Evolutionary conservation across 1,139 yeast genomes (phyloP), one percentile per base, ranked within the genome.

Genomic region (Protomyces arabidopsidicola): DNA sequence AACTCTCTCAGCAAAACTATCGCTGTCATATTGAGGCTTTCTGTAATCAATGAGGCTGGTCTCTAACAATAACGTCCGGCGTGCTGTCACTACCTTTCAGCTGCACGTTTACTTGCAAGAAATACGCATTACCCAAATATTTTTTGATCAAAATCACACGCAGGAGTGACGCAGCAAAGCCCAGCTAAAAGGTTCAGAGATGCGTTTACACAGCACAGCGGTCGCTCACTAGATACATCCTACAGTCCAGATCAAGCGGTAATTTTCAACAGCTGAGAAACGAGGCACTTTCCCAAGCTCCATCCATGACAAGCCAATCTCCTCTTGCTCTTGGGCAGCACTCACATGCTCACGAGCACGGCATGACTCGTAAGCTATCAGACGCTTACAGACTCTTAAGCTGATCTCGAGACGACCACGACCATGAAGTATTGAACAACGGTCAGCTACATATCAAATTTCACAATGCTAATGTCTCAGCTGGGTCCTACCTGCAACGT

Each of bases 401-500:
- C 42, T 14, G 42, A 36, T 14, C 9, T 36, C 42, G 42, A 42
- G 48, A 58, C 24, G 62, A 56, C n/a, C 62, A 58, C 53, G 42
- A 54, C n/a, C 62, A 58, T 22, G 62, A 58, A 39, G 52, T 51
- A 35, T 38, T 58, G 56, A 56, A 58, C 20, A 51, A 42, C 31
- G 22, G 48, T 42, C 16, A 16, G 48, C 12, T 16, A n/a, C 6
- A 16, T 1, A 10, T 2, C 24, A 1, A 2, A 6, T 10, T 16
- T 4, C 2, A 8, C 22, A 12, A 0, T 16, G 24, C 48, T 42
- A 18, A 42, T 18, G 14, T 10, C 22, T 18, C 48, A 42, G 56
- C 66, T 10, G 66, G 66, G 38, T 62, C 65, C 18, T 65, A 45
- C 35, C 53, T 61, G 2, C 52, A 31, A 20, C 59, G 66, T 8